Conservation (phyloP, 2,329 filamentous ascomycete species). For the Fusarium dlaminii region DNA sequence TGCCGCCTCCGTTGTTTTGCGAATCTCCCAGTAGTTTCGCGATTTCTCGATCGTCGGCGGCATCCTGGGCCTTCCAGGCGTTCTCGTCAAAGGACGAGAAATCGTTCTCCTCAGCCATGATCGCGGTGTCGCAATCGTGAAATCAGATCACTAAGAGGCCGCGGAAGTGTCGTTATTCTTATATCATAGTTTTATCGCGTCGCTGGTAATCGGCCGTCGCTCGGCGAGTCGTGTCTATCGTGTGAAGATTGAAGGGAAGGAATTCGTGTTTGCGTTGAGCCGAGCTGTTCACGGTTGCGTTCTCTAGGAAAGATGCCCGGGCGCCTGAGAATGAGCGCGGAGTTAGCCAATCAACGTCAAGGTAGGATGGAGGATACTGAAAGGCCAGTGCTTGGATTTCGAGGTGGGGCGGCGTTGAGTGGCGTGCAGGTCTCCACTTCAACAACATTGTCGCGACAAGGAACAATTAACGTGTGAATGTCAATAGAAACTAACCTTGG, state of each 20-base stretch:
- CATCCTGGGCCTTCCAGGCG: slow-evolving; percentile 56
- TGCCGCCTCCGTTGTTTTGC: slow-evolving; percentile 51
- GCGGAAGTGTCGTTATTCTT: slow-evolving; percentile 28
- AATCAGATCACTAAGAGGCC: slow-evolving; percentile 39
- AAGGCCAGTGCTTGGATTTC: slow-evolving; percentile 12
- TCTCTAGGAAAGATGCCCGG: slow-evolving; percentile 13
- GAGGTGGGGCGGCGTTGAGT: slow-evolving; percentile 9
- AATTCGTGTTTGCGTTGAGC: slow-evolving; percentile 12
- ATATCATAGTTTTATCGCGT: slow-evolving; percentile 41
- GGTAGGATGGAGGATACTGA: background rate
- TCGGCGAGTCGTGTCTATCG: slow-evolving; percentile 1
- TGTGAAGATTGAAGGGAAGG: background rate
- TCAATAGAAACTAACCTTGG: background rate
- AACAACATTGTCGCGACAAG: slow-evolving; percentile 1
- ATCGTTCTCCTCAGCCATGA: slow-evolving; percentile 48
- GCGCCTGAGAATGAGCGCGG: slow-evolving; percentile 7
- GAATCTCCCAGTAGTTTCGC: slow-evolving; percentile 55
- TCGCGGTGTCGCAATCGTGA: slow-evolving; percentile 38
- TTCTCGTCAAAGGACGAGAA: slow-evolving; percentile 49
- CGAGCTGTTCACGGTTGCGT: slow-evolving; percentile 37
- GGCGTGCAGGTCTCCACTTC: background rate
- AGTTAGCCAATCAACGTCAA: slow-evolving; percentile 27
- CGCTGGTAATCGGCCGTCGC: slow-evolving; percentile 1
- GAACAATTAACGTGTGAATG: background rate
- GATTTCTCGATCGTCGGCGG: slow-evolving; percentile 60